These are phyloP conservation scores for Solanum appendiculatum DNA, from an alignment of 257 asterid species.

Conservation along the genomic window DNA sequence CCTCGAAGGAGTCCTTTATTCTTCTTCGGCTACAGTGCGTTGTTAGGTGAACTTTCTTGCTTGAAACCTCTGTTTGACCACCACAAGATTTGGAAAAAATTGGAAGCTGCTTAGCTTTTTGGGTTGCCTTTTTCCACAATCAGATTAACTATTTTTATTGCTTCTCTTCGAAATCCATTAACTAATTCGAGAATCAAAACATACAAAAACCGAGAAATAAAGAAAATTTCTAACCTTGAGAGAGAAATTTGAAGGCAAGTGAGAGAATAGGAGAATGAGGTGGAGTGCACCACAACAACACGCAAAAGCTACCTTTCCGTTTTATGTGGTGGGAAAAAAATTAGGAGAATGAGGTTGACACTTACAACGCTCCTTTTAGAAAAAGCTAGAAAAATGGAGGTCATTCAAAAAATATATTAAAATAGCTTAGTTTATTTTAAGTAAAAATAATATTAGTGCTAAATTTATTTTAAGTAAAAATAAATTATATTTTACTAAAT, in stretches of 20 bases:
- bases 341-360: neutral
- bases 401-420: neutral
- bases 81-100: too few relatives aligned
- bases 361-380: neutral
- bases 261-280: neutral
- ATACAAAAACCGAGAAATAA: neutral
- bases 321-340: neutral
- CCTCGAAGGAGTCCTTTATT: too few relatives aligned
- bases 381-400: neutral
- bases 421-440: neutral
- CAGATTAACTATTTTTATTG: too few relatives aligned
- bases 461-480: too few relatives aligned
- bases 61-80: too few relatives aligned
- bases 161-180: too few relatives aligned
- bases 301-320: neutral
- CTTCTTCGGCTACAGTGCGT: too few relatives aligned
- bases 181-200: rapidly evolving
- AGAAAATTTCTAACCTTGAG: neutral
- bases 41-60: too few relatives aligned
- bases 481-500: too few relatives aligned
- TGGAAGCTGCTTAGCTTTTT: too few relatives aligned
- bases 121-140: too few relatives aligned
- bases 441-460: too few relatives aligned
- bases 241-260: neutral
- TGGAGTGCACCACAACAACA: neutral